Conservation (phyloP, 1,284 basidiomycete genomes). For the Fomitopsis betulina region DNA sequence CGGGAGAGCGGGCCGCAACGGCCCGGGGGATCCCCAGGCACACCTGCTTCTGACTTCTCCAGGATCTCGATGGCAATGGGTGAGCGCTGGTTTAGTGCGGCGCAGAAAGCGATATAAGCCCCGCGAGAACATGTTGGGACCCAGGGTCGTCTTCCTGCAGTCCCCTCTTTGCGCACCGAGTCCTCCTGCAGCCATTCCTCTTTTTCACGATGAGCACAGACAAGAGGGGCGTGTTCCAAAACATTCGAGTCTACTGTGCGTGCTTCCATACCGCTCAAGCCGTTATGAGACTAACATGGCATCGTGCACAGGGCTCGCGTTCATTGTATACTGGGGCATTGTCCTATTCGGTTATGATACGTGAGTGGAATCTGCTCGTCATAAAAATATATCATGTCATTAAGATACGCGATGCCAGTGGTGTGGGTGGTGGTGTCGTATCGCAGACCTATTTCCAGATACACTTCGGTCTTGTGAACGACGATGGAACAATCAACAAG, state of each 20-base stretch:
- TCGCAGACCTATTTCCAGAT: slow-evolving; percentile 54
- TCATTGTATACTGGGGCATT: slow-evolving; percentile 75
- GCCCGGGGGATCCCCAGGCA: slow-evolving; percentile 11
- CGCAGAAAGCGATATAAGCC: slow-evolving; percentile 5
- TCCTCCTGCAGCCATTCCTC: slow-evolving; percentile 4
- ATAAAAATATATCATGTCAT: neutral
- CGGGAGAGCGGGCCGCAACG: slow-evolving; percentile 10
- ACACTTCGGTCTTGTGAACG: slow-evolving; percentile 53
- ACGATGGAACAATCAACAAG: slow-evolving; percentile 32
- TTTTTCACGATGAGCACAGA: slow-evolving; percentile 9
- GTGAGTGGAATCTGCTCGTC: slow-evolving; percentile 32
- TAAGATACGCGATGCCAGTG: slow-evolving; percentile 23
- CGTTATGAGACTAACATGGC: slow-evolving; percentile 2
- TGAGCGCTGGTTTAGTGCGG: slow-evolving; percentile 9
- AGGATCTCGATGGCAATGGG: slow-evolving; percentile 18
- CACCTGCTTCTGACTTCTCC: slow-evolving; percentile 14
- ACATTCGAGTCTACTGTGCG: slow-evolving; percentile 59
- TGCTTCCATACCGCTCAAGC: slow-evolving; percentile 2
- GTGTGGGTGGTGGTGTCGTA: slow-evolving; percentile 65
- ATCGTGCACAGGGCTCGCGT: slow-evolving; percentile 52
- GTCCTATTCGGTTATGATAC: slow-evolving; percentile 77
- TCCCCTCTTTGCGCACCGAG: slow-evolving; percentile 6
- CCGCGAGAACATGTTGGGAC: neutral
- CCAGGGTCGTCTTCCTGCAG: slow-evolving; percentile 4
- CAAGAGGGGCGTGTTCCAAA: slow-evolving; percentile 33